Conservation (phyloP, 2,329 filamentous ascomycete genomes). For the Periconia macrospinosa region DNA sequence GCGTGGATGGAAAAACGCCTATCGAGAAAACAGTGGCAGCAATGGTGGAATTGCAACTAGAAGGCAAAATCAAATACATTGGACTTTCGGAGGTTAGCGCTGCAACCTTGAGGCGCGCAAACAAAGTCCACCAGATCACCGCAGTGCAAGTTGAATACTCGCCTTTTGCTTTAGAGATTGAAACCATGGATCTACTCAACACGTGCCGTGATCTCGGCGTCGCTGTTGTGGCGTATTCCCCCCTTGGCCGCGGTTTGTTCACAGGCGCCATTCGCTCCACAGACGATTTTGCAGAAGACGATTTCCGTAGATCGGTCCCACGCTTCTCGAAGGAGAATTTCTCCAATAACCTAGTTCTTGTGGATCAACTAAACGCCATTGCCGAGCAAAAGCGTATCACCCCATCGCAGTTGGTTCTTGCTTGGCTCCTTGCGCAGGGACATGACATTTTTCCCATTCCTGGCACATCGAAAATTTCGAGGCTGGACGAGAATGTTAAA, state of each 20-base stretch:
- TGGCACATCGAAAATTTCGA: too few species aligned
- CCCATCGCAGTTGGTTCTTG: slow-evolving; percentile 55
- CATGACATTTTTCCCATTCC: background rate
- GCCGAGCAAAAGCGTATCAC: slow-evolving; percentile 54
- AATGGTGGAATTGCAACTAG: slow-evolving; percentile 37
- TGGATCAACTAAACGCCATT: slow-evolving; percentile 16
- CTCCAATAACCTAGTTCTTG: slow-evolving; percentile 23
- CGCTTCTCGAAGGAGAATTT: slow-evolving; percentile 42
- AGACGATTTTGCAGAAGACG: slow-evolving; percentile 45
- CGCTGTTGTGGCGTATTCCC: slow-evolving; percentile 32
- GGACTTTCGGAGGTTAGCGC: slow-evolving; percentile 49
- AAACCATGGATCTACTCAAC: slow-evolving; percentile 32
- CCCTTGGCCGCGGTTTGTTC: slow-evolving; percentile 28
- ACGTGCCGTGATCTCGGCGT: slow-evolving; percentile 42
- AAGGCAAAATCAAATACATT: slow-evolving; percentile 38
- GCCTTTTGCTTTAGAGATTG: slow-evolving; percentile 48
- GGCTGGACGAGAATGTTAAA: too few species aligned
- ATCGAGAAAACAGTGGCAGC: slow-evolving; percentile 50
- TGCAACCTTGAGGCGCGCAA: slow-evolving; percentile 48
- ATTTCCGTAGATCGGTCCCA: slow-evolving; percentile 37
- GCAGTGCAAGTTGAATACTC: slow-evolving; percentile 53
- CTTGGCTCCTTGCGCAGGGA: slow-evolving; percentile 34
- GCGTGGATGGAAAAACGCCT: slow-evolving; percentile 43
- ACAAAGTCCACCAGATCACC: slow-evolving; percentile 45
- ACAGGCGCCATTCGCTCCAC: slow-evolving; percentile 23